These are phyloP conservation scores for Pistacia vera DNA, from an alignment of 345 rosid species.

Conservation along the genomic window DNA sequence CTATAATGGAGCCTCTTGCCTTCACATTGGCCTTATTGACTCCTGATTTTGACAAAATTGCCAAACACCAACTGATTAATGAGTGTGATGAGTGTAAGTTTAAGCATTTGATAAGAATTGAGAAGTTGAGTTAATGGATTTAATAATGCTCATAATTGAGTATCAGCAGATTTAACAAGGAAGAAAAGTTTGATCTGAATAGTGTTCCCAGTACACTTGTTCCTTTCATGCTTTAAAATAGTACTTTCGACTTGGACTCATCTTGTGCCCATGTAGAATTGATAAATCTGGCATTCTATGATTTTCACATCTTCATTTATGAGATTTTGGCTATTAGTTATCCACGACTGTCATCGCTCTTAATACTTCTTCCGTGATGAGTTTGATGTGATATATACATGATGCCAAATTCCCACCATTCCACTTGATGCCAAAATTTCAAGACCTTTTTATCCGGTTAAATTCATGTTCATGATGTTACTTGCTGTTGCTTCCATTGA, in stretches of 20 bases:
- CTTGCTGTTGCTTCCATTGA: neutral
- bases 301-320: constrained; percentile 8
- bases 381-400: neutral
- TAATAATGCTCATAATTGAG: neutral
- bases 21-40: too few relatives aligned
- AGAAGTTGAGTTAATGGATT: neutral
- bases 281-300: neutral
- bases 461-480: neutral
- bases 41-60: too few relatives aligned
- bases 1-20: too few relatives aligned
- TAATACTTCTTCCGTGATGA: neutral
- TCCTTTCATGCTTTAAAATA: neutral
- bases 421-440: neutral
- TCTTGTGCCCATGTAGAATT: neutral
- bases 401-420: neutral
- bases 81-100: neutral
- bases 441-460: too few relatives aligned
- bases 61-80: too few relatives aligned
- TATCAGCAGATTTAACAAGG: too few relatives aligned
- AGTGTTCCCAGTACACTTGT: neutral
- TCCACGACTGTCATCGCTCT: neutral
- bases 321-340: neutral
- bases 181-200: neutral
- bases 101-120: neutral
- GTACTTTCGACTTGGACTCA: neutral